A percentile compares a stretch with the other conserved stretches of the same genome.
phyloP scores from a whole-genome alignment of 208 protist species.

The Endotrypanum monterogeii region DNA sequence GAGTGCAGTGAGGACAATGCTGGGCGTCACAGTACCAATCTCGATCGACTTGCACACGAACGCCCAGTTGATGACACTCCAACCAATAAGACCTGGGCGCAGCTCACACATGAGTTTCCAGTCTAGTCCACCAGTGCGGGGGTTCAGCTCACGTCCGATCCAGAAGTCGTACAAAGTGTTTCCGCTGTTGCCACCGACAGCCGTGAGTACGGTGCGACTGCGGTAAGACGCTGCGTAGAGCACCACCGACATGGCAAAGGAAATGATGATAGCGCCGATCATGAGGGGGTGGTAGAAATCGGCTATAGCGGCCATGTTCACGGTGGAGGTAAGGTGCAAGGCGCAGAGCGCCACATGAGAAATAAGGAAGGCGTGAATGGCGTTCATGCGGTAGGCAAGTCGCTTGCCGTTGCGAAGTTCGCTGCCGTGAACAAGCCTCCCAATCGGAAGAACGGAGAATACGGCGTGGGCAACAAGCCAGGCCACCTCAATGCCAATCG shows the following conservation, averaged over 20 bases:
- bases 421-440: constrained; percentile 57
- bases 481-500: constrained; percentile 53
- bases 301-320: constrained; percentile 52
- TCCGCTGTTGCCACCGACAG: constrained; percentile 83
- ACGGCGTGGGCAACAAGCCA: constrained; percentile 74
- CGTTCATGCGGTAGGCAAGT: constrained; percentile 85
- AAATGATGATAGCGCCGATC: constrained; percentile 77
- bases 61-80: constrained; percentile 93
- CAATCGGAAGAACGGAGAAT: constrained; percentile 73
- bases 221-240: constrained; percentile 77
- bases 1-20: constrained; percentile 83
- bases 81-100: constrained; percentile 95
- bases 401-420: constrained; percentile 63
- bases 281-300: constrained; percentile 71
- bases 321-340: constrained; percentile 42
- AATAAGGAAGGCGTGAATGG: constrained; percentile 73
- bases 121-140: constrained; percentile 91
- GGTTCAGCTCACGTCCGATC: constrained; percentile 96
- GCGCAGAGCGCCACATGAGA: constrained; percentile 51
- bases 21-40: constrained; percentile 76
- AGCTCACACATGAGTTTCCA: constrained; percentile 97
- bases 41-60: constrained; percentile 73
- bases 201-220: constrained; percentile 55
- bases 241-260: constrained; percentile 56
- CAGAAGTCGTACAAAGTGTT: constrained; percentile 95